Conservation (phyloP, 1,284 basidiomycete genomes). For the Cryptococcus neoformans region DNA sequence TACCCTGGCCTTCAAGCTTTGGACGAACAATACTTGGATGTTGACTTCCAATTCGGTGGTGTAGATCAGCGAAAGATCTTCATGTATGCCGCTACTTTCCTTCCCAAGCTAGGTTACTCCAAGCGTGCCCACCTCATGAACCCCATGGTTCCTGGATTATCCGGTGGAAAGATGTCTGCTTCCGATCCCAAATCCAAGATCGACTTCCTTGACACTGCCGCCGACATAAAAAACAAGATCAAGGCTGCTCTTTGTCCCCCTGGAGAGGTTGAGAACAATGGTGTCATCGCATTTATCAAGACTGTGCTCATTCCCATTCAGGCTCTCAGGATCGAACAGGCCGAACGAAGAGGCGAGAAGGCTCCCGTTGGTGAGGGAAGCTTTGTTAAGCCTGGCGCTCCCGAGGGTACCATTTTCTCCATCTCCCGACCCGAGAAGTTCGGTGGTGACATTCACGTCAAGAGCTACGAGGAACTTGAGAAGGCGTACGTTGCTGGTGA, state of each 20-base stretch:
- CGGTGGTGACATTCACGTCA: conserved; percentile 80
- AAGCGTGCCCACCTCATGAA: conserved; percentile 99
- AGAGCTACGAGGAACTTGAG: conserved; percentile 64
- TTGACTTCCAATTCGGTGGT: conserved; percentile 98
- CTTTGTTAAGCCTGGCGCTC: conserved; percentile 65
- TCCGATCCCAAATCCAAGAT: conserved; percentile 97
- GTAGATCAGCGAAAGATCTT: conserved; percentile 99
- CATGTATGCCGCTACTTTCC: conserved; percentile 92
- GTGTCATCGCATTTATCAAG: conserved; percentile 82
- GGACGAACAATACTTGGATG: conserved; percentile 94
- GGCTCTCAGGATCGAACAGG: conserved; percentile 63
- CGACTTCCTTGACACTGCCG: conserved; percentile 90
- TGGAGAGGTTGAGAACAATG: conserved; percentile 87
- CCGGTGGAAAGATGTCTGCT: conserved; percentile 97
- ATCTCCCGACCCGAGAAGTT: conserved; percentile 73
- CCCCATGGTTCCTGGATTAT: conserved; percentile 92
- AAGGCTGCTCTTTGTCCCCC: conserved; percentile 92
- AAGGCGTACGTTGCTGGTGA: conserved; percentile 72
- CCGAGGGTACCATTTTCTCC: conserved; percentile 78
- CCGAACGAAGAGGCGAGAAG: conserved; percentile 33
- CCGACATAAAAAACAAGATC: conserved; percentile 82
- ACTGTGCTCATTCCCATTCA: conserved; percentile 89
- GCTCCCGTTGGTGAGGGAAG: conserved; percentile 49
- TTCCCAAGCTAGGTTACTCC: conserved; percentile 87
- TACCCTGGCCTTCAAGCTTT: conserved; percentile 97